Base-by-base conservation (phyloP, 2,329 filamentous ascomycete genomes). In the Penicillium sp. region DNA sequence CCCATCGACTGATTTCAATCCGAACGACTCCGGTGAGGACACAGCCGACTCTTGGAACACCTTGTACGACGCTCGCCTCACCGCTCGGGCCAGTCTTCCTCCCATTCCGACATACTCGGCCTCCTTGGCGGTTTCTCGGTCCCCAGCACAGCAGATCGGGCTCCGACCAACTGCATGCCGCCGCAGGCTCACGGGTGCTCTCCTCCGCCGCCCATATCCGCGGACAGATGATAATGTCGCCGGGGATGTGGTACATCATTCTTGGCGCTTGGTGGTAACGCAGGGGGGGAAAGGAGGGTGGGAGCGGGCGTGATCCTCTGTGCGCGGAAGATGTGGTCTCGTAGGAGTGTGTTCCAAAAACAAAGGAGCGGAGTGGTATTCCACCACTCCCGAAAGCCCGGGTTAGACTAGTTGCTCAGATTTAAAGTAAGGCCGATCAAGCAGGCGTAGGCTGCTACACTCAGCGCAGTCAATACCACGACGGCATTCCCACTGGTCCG, bases 401-500 rank as follows among this genome's bases (percentile, higher is more conserved):
- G 16, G 25, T 28, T 33, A 48, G 48, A 61, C 67, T 70, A 75
- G 22, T 64, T 64, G 37, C 67, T 61, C 58, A 87, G 74, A 63
- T 79, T 80, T 68, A 88, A 66, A 4, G 85, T 88, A 69, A 89
- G 77, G 33, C 83, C 83, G 63, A 89, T 78, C 68, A 89, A 76
- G 60, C 80, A 85, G 28, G 83, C 77, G 70, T 89, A 89, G 28
- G 87, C 87, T 13, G 84, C 85, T 16, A 89, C 75, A 69, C 85
- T 88, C 71, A 89, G 72, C 26, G 82, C 84, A 14, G 87, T 88
- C 73, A 89, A 73, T 30, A 87, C 81, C 48, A 87, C 79, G 3
- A 89, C 87, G 7, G 87, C 85, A 73, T 89, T 89, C 35, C 87
- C 87, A 75, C 85, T 88, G 16, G 87, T 89, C 59, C 86, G 79